Evolutionary conservation across 306 rosid species (phyloP).

Genomic region (Pyrus betulifolia): DNA sequence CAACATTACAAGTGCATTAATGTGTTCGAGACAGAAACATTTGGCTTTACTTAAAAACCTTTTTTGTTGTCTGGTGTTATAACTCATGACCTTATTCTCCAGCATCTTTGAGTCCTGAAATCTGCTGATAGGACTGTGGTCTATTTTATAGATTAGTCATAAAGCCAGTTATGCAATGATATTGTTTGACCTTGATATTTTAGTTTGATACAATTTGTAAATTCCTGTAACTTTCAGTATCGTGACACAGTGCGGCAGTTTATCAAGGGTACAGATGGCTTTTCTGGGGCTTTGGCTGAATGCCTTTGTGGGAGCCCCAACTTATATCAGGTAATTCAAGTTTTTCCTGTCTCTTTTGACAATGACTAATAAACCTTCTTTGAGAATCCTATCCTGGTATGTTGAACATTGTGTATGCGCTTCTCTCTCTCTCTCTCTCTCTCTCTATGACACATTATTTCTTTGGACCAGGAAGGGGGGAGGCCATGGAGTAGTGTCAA

Average conservation of each 20-base stretch:
- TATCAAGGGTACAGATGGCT: constrained; percentile 91
- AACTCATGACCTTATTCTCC: neutral
- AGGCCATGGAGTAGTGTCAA: constrained; percentile 89
- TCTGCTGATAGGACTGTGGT: neutral
- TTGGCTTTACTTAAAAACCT: neutral
- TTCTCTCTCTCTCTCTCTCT: neutral
- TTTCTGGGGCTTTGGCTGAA: constrained; percentile 89
- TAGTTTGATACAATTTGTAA: neutral
- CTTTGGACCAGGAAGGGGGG: constrained; percentile 66
- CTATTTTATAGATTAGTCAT: neutral
- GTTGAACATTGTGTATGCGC: neutral
- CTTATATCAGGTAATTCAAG: constrained; percentile 67
- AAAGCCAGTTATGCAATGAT: neutral
- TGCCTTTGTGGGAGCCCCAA: constrained; percentile 97
- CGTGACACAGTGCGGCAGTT: constrained; percentile 86
- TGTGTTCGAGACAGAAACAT: neutral
- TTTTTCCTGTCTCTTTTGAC: neutral
- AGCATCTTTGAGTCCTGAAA: neutral
- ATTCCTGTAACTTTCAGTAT: constrained; percentile 52
- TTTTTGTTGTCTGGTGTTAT: neutral
- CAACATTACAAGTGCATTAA: neutral
- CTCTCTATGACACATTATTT: neutral
- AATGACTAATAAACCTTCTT: neutral
- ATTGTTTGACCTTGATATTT: neutral
- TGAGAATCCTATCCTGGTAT: neutral